Evolutionary conservation across 352 stramenopile species (phyloP).

Genomic region (Salisapilia sapeloensis): DNA sequence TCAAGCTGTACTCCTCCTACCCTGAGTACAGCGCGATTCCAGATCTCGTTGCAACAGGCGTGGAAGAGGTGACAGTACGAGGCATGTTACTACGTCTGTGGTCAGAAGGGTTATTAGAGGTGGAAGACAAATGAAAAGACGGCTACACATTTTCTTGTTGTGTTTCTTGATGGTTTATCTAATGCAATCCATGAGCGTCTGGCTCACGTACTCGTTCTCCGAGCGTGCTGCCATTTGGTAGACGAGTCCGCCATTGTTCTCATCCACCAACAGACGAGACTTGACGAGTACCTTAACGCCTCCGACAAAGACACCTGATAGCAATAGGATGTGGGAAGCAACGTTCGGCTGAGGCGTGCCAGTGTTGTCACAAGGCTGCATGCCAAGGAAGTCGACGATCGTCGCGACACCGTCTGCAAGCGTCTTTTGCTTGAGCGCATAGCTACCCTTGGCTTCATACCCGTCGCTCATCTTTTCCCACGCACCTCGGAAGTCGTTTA

Average conservation of each 20-base stretch:
- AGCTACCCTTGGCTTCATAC: slow-evolving; percentile 94
- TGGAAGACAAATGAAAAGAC: slow-evolving; percentile 7
- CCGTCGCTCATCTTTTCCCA: slow-evolving; percentile 92
- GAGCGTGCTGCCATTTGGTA: slow-evolving; percentile 92
- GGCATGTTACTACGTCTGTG: slow-evolving; percentile 72
- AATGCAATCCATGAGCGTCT: slow-evolving; percentile 97
- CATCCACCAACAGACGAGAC: slow-evolving; percentile 88
- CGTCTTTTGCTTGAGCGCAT: slow-evolving; percentile 93
- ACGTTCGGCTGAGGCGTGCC: slow-evolving; percentile 69
- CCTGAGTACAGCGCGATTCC: slow-evolving; percentile 12
- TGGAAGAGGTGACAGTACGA: slow-evolving; percentile 42
- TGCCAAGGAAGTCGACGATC: slow-evolving; percentile 94
- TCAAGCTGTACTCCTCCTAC: slow-evolving; percentile 55
- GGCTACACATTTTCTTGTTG: too few species aligned
- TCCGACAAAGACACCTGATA: slow-evolving; percentile 93
- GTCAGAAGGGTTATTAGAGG: slow-evolving; percentile 45
- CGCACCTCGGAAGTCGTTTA: slow-evolving; percentile 91
- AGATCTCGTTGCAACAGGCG: slow-evolving; percentile 16
- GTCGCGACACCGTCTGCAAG: slow-evolving; percentile 89
- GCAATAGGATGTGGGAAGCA: slow-evolving; percentile 92
- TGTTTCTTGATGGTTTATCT: too few species aligned
- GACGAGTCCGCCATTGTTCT: slow-evolving; percentile 78
- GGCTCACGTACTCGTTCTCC: slow-evolving; percentile 86
- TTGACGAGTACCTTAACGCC: slow-evolving; percentile 91
- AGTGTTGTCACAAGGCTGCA: slow-evolving; percentile 95